Evolutionary conservation across 176 grass and related monocot genomes (phyloP).

Genomic region (Rhynchospora tenuis): DNA sequence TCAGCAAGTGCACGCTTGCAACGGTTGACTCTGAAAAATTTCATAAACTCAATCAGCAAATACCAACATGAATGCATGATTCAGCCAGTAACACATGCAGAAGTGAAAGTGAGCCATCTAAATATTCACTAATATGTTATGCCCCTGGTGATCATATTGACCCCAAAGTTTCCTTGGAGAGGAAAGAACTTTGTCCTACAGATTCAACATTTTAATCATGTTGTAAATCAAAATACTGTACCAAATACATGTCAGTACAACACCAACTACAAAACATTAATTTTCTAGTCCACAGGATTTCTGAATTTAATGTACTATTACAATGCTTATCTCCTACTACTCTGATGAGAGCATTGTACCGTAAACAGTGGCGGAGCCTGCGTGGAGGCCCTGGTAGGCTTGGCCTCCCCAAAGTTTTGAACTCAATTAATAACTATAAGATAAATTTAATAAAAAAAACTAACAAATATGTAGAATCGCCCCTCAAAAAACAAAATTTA

Average conservation of each 20-base stretch:
- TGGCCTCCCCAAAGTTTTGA: no score
- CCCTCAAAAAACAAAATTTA: no score
- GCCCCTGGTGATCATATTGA: not conserved
- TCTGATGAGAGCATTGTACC: no score
- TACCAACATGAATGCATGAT: not conserved
- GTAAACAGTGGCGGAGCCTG: no score
- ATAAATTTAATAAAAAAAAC: not conserved
- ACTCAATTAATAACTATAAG: no score
- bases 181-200: not conserved
- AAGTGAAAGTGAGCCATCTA: not conserved
- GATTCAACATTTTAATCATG: not conserved
- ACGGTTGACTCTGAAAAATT: conserved; percentile 53
- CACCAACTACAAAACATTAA: not conserved
- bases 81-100: not conserved
- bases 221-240: not conserved
- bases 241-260: not conserved
- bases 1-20: conserved; percentile 70
- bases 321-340: not conserved
- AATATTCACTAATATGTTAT: not conserved
- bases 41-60: not conserved
- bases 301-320: not conserved
- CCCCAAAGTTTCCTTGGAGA: not conserved
- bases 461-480: not conserved
- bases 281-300: not conserved
- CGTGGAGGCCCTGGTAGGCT: no score